Base-by-base conservation (phyloP, 805 yeast species). In the Ogataea methanolica region DNA sequence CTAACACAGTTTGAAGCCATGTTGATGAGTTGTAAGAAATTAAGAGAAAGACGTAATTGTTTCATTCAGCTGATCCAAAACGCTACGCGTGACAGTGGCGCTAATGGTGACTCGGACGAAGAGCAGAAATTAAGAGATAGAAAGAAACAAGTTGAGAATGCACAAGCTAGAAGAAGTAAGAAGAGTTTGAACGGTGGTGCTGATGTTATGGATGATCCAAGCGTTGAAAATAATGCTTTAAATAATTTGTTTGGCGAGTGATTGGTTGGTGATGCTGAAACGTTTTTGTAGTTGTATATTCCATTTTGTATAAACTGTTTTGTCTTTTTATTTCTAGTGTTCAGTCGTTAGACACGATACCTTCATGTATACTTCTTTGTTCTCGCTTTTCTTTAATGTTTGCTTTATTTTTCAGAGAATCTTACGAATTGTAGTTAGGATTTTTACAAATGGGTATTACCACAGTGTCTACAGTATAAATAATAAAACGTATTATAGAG, bases 11-110 rank as follows among this genome's bases (percentile, higher is more conserved):
- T 91, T 53, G 95, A 88, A 59, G 70, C 70, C 15, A 70, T 80
- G 36, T 67, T 91, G 41, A 77, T 80, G 43, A 76, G 75, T 43
- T 82, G 88, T n/a, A 78, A 82, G 62, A 75, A 82, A 41, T 70
- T 85, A 55, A 78, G 90, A 52, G 94, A 87, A 57, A 96, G 89
- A 68, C 75, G 96, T 52, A 81, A 85, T 22, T 82, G 89, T 23
- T 76, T 91, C 66, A 66, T 88, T 50, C 94, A 87, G 51, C 80
- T 88, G 62, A 73, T 91, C n/a, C 54, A 55, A 33, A 50, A 78
- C 46, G 79, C 85, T 19, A 29, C 34, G 8, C 81, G 80, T 52
- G 79, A 72, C 55, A 67, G 66, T 36, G 73, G 69, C 8, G 72
- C 67, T 23, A 74, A 70, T 21, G 55, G 36, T 31, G 52, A 72